These are phyloP conservation scores for Myotisia sp. DNA, from an alignment of 2,329 filamentous ascomycete genomes.

Conservation along the genomic window DNA sequence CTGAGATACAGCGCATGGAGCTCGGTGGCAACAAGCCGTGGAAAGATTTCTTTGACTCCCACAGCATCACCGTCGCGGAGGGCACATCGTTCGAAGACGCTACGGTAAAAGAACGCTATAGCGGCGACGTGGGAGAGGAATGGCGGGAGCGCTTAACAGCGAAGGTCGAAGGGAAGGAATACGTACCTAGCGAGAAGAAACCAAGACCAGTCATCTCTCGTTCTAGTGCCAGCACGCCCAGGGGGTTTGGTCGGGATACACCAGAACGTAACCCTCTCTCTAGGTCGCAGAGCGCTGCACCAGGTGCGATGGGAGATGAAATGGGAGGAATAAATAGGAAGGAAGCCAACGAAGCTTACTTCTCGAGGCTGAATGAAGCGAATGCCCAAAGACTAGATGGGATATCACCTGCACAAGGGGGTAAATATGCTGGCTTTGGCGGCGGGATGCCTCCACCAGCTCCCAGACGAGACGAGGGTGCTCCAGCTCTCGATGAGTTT, in stretches of 20 bases:
- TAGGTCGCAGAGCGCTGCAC: slow-evolving; percentile 16
- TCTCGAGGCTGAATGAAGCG: slow-evolving; percentile 66
- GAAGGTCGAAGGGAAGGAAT: slow-evolving; percentile 78
- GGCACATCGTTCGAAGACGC: slow-evolving; percentile 68
- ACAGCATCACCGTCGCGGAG: slow-evolving; percentile 50
- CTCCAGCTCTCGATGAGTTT: slow-evolving; percentile 66
- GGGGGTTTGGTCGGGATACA: slow-evolving; percentile 15
- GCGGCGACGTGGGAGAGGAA: slow-evolving; percentile 80
- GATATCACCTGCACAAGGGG: slow-evolving; percentile 75
- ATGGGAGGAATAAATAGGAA: slow-evolving; percentile 43
- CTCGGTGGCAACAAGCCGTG: slow-evolving; percentile 79
- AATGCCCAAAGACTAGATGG: slow-evolving; percentile 63
- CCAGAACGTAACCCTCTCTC: slow-evolving; percentile 15
- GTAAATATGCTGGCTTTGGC: slow-evolving; percentile 85
- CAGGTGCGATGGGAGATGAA: slow-evolving; percentile 17
- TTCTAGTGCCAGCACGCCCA: slow-evolving; percentile 23
- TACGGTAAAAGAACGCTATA: slow-evolving; percentile 80
- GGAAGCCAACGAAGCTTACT: slow-evolving; percentile 69
- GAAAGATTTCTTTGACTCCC: slow-evolving; percentile 71
- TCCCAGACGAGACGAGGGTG: slow-evolving; percentile 9
- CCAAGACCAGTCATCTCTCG: slow-evolving; percentile 25
- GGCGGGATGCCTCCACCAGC: slow-evolving; percentile 43
- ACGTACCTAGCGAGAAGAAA: slow-evolving; percentile 57
- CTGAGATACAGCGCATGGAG: slow-evolving; percentile 88
- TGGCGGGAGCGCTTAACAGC: slow-evolving; percentile 82